Conservation (phyloP, 75 land plant genomes). For the Isoetes taiwanensis region DNA sequence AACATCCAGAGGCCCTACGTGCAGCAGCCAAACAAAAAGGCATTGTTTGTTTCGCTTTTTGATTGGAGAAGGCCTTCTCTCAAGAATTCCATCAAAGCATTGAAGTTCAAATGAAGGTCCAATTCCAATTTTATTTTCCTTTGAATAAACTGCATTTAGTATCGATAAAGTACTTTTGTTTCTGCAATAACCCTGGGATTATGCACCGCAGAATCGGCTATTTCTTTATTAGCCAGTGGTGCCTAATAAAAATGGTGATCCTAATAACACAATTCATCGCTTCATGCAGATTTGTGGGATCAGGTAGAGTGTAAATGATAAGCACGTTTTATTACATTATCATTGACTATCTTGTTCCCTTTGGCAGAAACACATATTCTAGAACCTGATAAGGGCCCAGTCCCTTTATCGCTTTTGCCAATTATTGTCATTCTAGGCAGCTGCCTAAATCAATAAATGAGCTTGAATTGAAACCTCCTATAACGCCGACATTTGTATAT, state of each 20-base stretch:
- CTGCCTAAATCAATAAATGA: too few species aligned
- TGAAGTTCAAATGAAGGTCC: slow-evolving; percentile 70
- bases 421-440: slow-evolving; percentile 58
- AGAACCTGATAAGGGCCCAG: slow-evolving; percentile 59
- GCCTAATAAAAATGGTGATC: slow-evolving; percentile 85
- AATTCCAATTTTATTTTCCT: not conserved
- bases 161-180: not conserved
- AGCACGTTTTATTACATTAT: not conserved
- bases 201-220: slow-evolving; percentile 55
- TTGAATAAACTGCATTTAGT: not conserved
- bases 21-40: slow-evolving; percentile 35
- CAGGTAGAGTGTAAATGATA: slow-evolving; percentile 37
- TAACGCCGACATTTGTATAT: too few species aligned
- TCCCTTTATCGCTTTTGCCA: slow-evolving; percentile 59
- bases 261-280: slow-evolving; percentile 56
- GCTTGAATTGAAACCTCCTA: too few species aligned
- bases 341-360: not conserved
- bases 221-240: slow-evolving; percentile 68
- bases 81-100: slow-evolving; percentile 54
- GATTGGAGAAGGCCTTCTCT: slow-evolving; percentile 60
- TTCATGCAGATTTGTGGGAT: slow-evolving; percentile 65
- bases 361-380: slow-evolving; percentile 57
- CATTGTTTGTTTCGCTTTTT: slow-evolving; percentile 64
- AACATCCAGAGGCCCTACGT: slow-evolving; percentile 39
- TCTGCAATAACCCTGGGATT: not conserved